Base-by-base conservation (phyloP, 75 land plant genomes). In the Isoetes taiwanensis region DNA sequence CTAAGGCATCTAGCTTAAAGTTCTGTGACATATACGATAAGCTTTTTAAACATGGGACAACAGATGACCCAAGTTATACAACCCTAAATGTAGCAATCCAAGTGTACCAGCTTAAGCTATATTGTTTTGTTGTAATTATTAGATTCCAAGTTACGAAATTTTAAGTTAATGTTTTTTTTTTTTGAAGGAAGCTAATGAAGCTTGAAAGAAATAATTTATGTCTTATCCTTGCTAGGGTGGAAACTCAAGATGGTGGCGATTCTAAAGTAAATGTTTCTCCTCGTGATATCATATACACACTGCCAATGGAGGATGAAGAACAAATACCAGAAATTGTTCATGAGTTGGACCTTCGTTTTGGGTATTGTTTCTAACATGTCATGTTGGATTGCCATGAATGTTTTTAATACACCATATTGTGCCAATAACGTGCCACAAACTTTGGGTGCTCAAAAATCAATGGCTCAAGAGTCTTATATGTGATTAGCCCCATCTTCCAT, bases 171-270 rank as follows among this genome's bases (percentile, higher is more conserved):
- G 20, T 28, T 1, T 57, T 25, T n/a, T 60, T 48, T 43, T 56
- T 61, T 53, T 59, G 4, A 27, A 23, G 14, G 26, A 8, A 2
- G 1, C 34, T 50, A 25, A 32, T 3, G 32, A 11, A 28, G 23
- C 2, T 59, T 27, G 12, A 6, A 6, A 54, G 3, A 20, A 23
- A 24, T 4, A 4, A 27, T 34, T 5, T 34, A 57, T 57, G 30
- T 26, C 4, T 27, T 17, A 23, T 57, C 56, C 6, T 68, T 30
- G 24, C 8, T 64, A 91, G 97, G 97, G 97, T 78, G 38, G 97
- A 91, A 71, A 84, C 97, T 32, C 97, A 91, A 60, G 97, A 91
- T 77, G 97, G 83, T 57, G 97, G 97, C 26, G 97, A 91, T 77
- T 83, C 95, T 60, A 91, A 79, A 59, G 78, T 79, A 20, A 86